phyloP scores from a whole-genome alignment of 805 yeast genomes.

The Kuraishia capsulata region DNA sequence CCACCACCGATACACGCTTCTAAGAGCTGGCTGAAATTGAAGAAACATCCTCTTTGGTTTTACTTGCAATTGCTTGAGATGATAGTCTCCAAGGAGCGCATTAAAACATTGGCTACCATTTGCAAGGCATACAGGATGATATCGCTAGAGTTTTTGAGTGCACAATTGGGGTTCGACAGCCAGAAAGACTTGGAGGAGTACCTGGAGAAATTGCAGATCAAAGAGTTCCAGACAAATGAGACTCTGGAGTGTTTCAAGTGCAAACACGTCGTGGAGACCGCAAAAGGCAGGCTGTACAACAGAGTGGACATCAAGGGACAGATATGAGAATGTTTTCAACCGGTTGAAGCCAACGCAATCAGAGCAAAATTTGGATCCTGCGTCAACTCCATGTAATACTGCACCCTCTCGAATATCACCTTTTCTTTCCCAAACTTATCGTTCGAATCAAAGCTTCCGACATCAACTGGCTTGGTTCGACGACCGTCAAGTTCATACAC shows the following conservation, averaged over 20 bases:
- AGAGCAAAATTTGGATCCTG: conserved; percentile 63
- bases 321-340: conserved; percentile 28
- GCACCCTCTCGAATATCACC: conserved; percentile 43
- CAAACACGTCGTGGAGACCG: conserved; percentile 11
- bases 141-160: conserved; percentile 9
- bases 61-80: conserved; percentile 32
- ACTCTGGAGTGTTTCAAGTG: conserved; percentile 18
- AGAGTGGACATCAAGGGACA: conserved; percentile 91
- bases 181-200: background rate
- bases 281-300: conserved; percentile 26
- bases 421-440: conserved; percentile 46
- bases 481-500: conserved; percentile 88
- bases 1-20: no score
- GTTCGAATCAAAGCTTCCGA: conserved; percentile 31
- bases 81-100: conserved; percentile 48
- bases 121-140: conserved; percentile 48
- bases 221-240: conserved; percentile 13
- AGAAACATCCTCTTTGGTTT: conserved; percentile 14
- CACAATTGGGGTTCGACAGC: background rate
- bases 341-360: conserved; percentile 62
- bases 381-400: conserved; percentile 56
- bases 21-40: no score
- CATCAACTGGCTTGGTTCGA: conserved; percentile 60
- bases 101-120: conserved; percentile 46
- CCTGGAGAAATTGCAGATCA: conserved; percentile 22